phyloP scores from a whole-genome alignment of 2,329 filamentous ascomycete genomes.

The Aphanoascus verrucosus region DNA sequence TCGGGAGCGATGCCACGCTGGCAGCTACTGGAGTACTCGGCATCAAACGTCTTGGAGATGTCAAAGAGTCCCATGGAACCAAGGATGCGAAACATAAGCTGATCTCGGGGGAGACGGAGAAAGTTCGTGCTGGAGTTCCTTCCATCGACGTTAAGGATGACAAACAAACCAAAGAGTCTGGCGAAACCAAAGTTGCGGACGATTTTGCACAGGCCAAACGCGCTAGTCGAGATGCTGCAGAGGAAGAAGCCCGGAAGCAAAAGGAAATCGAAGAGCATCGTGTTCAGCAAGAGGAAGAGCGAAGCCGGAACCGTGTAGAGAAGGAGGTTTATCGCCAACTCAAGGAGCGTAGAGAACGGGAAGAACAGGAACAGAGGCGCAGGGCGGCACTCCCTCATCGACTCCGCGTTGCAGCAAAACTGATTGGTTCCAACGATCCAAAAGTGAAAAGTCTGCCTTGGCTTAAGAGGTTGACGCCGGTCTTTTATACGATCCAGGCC shows the following conservation, averaged over 20 bases:
- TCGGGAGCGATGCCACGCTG: no score
- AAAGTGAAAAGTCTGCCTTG: constrained; percentile 34
- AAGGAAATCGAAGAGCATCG: constrained; percentile 35
- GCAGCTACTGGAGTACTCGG: not conserved
- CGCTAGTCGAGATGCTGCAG: constrained; percentile 28
- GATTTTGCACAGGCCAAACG: constrained; percentile 26
- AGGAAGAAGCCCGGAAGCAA: constrained; percentile 25
- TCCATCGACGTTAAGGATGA: constrained; percentile 15
- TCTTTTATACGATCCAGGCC: constrained; percentile 34
- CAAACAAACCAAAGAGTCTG: constrained; percentile 12
- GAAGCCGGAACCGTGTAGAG: constrained; percentile 35
- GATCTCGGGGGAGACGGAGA: constrained; percentile 13
- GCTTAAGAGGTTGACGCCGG: constrained; percentile 38
- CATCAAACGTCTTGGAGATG: not conserved
- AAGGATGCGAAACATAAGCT: not conserved
- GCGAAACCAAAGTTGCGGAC: constrained; percentile 24
- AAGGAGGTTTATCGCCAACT: constrained; percentile 35
- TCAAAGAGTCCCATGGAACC: not conserved
- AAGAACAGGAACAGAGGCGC: constrained; percentile 38
- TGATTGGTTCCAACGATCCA: constrained; percentile 36
- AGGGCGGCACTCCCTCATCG: constrained; percentile 38
- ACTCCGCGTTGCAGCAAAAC: constrained; percentile 36
- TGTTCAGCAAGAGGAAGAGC: constrained; percentile 38
- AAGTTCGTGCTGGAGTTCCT: constrained; percentile 8
- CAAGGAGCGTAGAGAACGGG: constrained; percentile 35